Evolutionary conservation across 73 alveolate species (phyloP), one percentile per base, ranked within the genome.

Genomic region (Paramecium tetraurelia): DNA sequence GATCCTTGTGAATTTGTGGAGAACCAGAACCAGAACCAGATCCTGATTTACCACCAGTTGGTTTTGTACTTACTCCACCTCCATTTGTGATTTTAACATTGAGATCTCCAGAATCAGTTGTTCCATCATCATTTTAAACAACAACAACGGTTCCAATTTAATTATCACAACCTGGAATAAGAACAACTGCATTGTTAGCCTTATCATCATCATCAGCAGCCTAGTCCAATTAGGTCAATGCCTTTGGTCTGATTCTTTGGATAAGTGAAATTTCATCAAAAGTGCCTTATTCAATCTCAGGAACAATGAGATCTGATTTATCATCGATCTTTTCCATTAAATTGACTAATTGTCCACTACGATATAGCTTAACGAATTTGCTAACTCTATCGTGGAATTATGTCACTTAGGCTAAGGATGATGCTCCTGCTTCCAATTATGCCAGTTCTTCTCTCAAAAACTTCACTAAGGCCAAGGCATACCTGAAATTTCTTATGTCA

Each of bases 121-220:
- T 41, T 44, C 72, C 90, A 46, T 80, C 90, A 24, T 27, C 70
- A 48, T 80, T 80, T 80, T 80, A 24, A 10, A 80, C 90, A 10
- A 80, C 90, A 9, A 80, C 90, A 4, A 80, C 90, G 1, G 90
- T 80, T 22, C 75, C 75, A 44, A 80, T 41, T 10, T 21, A 80
- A 43, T 46, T 33, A 80, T 80, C 90, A 44, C 90, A 80, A 11
- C 72, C 72, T 22, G 90, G 90, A 80, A 80, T 80, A 18, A 80
- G 75, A 43, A 80, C 90, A 46, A 80, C 90, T 80, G 90, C 70
- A 80, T 80, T 80, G 46, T 80, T 63, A 0, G 76, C 46, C 7
- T 80, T 41, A 80, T 33, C 46, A 14, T 44, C 70, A 80, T 53
- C 38, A 10, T 41, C 63, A 21, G 14, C 20, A 22, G 21, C 53